These are phyloP conservation scores for Cladosporium oxysporum DNA, from an alignment of 2,329 filamentous ascomycete genomes.

Conservation along the genomic window DNA sequence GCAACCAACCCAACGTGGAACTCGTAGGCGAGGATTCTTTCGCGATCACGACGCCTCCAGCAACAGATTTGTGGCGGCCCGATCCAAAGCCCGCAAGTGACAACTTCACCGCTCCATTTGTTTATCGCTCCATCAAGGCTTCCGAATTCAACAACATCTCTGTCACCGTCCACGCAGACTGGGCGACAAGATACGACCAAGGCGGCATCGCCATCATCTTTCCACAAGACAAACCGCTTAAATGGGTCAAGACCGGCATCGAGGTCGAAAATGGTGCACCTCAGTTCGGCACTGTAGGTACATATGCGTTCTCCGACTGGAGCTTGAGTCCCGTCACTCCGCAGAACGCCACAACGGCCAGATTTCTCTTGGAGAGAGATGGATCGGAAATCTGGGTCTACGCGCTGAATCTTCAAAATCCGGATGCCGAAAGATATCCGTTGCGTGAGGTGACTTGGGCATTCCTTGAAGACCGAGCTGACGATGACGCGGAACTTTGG, in stretches of 20 bases:
- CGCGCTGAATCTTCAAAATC: slow-evolving; percentile 28
- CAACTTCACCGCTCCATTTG: slow-evolving; percentile 43
- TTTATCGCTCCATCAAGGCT: slow-evolving; percentile 27
- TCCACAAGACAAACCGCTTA: slow-evolving; percentile 22
- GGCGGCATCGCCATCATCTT: slow-evolving; percentile 56
- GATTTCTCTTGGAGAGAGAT: slow-evolving; percentile 32
- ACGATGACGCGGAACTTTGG: slow-evolving; percentile 58
- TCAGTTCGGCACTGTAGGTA: slow-evolving; percentile 69
- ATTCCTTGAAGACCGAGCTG: slow-evolving; percentile 62
- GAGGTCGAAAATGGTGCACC: slow-evolving; percentile 67
- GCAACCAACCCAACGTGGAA: not conserved
- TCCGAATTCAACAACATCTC: slow-evolving; percentile 61
- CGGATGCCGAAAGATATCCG: slow-evolving; percentile 52
- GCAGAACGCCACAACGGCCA: slow-evolving; percentile 28
- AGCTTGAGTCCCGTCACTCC: slow-evolving; percentile 57
- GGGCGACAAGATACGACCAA: slow-evolving; percentile 67
- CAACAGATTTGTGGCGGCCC: slow-evolving; percentile 75
- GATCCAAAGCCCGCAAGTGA: slow-evolving; percentile 54
- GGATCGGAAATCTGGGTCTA: slow-evolving; percentile 71
- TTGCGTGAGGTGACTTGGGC: slow-evolving; percentile 71
- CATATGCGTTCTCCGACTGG: slow-evolving; percentile 77
- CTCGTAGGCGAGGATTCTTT: slow-evolving; percentile 38
- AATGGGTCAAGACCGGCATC: slow-evolving; percentile 78
- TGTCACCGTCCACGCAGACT: slow-evolving; percentile 62
- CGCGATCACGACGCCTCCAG: slow-evolving; percentile 57